Percentiles rank a stretch among this genome's conserved stretches.
phyloP scores from a whole-genome alignment of 805 yeast species.

The Cyberlindnera bimundalis region DNA sequence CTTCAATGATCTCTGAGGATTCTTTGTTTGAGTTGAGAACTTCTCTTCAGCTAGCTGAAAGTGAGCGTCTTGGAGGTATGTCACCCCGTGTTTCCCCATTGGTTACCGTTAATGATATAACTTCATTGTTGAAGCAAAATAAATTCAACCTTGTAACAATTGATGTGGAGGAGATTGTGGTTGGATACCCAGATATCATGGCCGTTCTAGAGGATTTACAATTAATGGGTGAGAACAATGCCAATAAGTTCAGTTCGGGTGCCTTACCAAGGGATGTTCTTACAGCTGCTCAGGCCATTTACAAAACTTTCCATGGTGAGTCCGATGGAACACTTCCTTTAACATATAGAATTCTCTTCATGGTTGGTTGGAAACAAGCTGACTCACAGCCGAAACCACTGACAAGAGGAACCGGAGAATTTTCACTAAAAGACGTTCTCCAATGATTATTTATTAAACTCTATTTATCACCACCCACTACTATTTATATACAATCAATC shows the following conservation, averaged over 20 bases:
- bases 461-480: background rate
- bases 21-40: conserved; percentile 81
- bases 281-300: conserved; percentile 74
- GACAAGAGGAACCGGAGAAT: conserved; percentile 66
- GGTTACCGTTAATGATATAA: conserved; percentile 75
- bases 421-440: conserved; percentile 63
- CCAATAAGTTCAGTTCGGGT: conserved; percentile 40
- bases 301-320: conserved; percentile 67
- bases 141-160: conserved; percentile 78
- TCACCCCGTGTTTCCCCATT: conserved; percentile 81
- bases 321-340: conserved; percentile 62
- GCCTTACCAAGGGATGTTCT: conserved; percentile 58
- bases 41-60: conserved; percentile 74
- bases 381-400: conserved; percentile 69
- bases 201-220: conserved; percentile 69
- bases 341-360: conserved; percentile 71
- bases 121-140: conserved; percentile 66
- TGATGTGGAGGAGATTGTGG: conserved; percentile 79
- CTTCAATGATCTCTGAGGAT: conserved; percentile 80
- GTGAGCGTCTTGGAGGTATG: conserved; percentile 75
- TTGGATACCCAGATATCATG: conserved; percentile 70
- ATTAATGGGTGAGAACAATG: conserved; percentile 82
- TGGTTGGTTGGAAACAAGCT: conserved; percentile 88
- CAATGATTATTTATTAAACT: conserved; percentile 7
- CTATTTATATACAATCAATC: too few species aligned